Base-by-base conservation (phyloP, 495 filamentous ascomycete species). In the Aspergillus indologenus region DNA sequence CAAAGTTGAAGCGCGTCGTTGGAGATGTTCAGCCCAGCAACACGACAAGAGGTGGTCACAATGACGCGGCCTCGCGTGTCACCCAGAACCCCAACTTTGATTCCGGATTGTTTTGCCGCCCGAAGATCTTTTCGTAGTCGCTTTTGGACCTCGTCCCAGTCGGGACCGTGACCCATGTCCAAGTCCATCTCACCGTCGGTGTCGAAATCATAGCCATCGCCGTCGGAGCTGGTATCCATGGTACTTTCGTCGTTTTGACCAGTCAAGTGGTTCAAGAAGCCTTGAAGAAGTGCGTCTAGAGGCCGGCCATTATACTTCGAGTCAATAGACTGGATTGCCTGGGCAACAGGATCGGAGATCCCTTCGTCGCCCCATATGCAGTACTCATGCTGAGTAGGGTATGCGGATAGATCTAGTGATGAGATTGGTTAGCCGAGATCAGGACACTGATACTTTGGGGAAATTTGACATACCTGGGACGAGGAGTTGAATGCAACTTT, bases 1-100 rank as follows among this genome's bases (percentile, higher is more conserved):
- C 93, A 98, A 15, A 90, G 88, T 61, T 85, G 80, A 71, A 88
- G 79, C 1, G 84, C 88, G 60, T 92, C 90, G 24, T 88, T 79
- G 2, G 91, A 91, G 24, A 98, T 83, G 1, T 81, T 86, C 2
- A 96, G 80, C 60, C 88, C 88, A 0, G 75, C 72, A 50, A 91
- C 81, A 1, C 85, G 85, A 47, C 71, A 75, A 22, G 79, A 78
- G 11, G 88, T 80, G 0, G 87, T 87, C 7, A 96, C 59, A 31
- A 83, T 87, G 52, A 91, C 63, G 21, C 81, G 78, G 42, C 79
- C 83, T 5, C 76, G 65, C 11, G 83, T 65, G 9, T 75, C 72
- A 12, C 80, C 83, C 8, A 88, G 65, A 40, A 83, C 75, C 3
- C 90, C 90, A n/a, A 91, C 77, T 55, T 83, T 89, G 72, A 91